Conservation (phyloP, 1,139 yeast genomes). For the Citeromyces siamensis region DNA sequence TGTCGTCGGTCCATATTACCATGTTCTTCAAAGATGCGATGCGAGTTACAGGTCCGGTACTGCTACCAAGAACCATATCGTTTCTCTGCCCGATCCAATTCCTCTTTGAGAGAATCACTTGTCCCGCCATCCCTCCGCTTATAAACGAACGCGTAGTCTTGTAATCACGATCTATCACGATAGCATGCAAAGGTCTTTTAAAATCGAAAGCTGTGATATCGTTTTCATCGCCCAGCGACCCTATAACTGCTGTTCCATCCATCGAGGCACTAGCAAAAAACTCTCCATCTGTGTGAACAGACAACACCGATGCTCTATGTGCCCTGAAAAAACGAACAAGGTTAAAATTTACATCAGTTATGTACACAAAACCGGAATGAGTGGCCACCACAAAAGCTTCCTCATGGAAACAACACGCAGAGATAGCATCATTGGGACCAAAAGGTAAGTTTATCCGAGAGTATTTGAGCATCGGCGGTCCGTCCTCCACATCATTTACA, state of each 20-base stretch:
- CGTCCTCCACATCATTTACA: constrained; percentile 25
- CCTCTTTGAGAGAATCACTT: constrained; percentile 58
- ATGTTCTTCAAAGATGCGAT: constrained; percentile 50
- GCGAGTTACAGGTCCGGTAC: constrained; percentile 63
- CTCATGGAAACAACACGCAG: constrained; percentile 51
- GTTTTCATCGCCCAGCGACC: constrained; percentile 47
- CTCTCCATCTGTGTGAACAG: constrained; percentile 59
- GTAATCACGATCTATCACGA: constrained; percentile 67
- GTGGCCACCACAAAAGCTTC: constrained; percentile 69
- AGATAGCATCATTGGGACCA: constrained; percentile 72
- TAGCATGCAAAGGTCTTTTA: constrained; percentile 81
- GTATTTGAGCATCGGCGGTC: constrained; percentile 70
- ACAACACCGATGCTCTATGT: constrained; percentile 74
- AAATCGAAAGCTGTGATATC: constrained; percentile 72
- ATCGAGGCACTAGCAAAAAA: constrained; percentile 81
- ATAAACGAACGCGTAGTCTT: constrained; percentile 48
- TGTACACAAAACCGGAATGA: constrained; percentile 73
- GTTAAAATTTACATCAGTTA: constrained; percentile 45
- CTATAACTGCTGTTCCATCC: constrained; percentile 86
- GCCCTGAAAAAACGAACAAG: constrained; percentile 65
- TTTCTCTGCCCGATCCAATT: constrained; percentile 81
- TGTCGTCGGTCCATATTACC: constrained; percentile 76
- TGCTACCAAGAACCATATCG: constrained; percentile 51
- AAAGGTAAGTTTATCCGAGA: constrained; percentile 50
- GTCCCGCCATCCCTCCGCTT: constrained; percentile 89